Evolutionary conservation across 148 eudicot genomes (phyloP).

Genomic region (Hydrangea macrophylla): DNA sequence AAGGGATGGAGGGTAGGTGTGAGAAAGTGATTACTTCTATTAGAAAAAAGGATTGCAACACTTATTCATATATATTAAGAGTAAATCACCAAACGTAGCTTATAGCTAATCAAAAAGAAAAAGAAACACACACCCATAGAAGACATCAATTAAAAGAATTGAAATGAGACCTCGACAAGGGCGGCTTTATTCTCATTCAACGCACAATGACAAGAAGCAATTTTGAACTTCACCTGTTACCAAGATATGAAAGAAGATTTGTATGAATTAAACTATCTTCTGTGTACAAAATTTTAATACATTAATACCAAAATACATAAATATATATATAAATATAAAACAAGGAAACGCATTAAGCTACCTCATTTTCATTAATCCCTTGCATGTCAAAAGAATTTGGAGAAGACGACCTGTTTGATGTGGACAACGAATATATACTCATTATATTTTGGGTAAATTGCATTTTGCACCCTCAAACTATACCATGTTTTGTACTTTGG

Average conservation of each 20-base stretch:
- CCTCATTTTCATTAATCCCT: constrained; percentile 86
- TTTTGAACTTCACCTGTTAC: constrained; percentile 81
- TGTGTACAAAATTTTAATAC: not conserved
- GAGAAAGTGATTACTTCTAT: not conserved
- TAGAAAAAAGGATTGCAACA: not conserved
- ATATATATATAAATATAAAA: not conserved
- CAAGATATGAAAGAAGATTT: constrained; percentile 5
- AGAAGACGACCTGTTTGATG: constrained; percentile 73
- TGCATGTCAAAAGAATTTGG: constrained; percentile 58
- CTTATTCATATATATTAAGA: not conserved
- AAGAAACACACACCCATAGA: too few species aligned
- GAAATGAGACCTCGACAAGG: constrained; percentile 60
- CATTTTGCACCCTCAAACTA: too few species aligned
- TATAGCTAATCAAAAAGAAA: not conserved
- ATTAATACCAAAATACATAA: not conserved
- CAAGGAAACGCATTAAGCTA: constrained; percentile 21
- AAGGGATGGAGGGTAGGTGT: not conserved
- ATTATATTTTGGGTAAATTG: constrained; percentile 55
- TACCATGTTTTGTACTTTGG: too few species aligned
- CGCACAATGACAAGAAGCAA: constrained; percentile 70
- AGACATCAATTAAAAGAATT: constrained; percentile 10
- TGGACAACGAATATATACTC: constrained; percentile 63
- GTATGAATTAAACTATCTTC: not conserved
- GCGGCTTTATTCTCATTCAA: constrained; percentile 79
- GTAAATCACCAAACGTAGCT: not conserved